Base-by-base conservation (phyloP, 2,329 filamentous ascomycete genomes). In the Gyromitra esculenta region DNA sequence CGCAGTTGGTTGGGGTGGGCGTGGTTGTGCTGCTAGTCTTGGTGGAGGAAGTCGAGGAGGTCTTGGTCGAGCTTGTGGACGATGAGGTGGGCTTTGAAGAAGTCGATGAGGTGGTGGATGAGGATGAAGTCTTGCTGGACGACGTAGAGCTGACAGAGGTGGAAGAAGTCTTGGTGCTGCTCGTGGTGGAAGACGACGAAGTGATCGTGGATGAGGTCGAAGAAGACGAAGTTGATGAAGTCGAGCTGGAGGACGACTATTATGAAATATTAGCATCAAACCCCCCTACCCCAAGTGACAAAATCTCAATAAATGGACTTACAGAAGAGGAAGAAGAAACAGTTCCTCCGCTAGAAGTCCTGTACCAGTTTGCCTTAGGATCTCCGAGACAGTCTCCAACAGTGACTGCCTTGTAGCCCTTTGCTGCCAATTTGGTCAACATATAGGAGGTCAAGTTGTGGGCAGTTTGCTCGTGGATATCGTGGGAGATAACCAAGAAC, bases 331-430 rank as follows among this genome's bases (percentile, higher is more conserved):
- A 9, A 21, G 66, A 57, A 60, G 66, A 25, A 25, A 37, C n/a
- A 21, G 25, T 8, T n/a, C 39, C 54, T 1, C 54, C 43, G 4
- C 43, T 54, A 15, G 66, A 41, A 50, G 54, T 50, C 54, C 66
- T 82, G 79, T 89, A 89, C 88, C 87, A 89, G 77, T 86, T 85
- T 21, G 82, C 83, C 18, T 78, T 75, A 9, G 87, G 82, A 72
- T 90, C 87, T 0, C 85, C 86, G 11, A 90, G 83, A 74, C 88
- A 90, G 75, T 89, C 86, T 0, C 87, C 88, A 1, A 89, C 85
- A 0, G 88, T 88, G 39, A 88, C 87, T 54, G 86, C 85, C 50
- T 80, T 81, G 78, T 85, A 86, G 0, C 87, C 88, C 18, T 85
- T 83, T 5, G 81, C 78, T 39, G 81, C 79, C 11, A 87, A 82